Base-by-base conservation (phyloP, 495 filamentous ascomycete species). In the Lasiosphaeria ovina region DNA sequence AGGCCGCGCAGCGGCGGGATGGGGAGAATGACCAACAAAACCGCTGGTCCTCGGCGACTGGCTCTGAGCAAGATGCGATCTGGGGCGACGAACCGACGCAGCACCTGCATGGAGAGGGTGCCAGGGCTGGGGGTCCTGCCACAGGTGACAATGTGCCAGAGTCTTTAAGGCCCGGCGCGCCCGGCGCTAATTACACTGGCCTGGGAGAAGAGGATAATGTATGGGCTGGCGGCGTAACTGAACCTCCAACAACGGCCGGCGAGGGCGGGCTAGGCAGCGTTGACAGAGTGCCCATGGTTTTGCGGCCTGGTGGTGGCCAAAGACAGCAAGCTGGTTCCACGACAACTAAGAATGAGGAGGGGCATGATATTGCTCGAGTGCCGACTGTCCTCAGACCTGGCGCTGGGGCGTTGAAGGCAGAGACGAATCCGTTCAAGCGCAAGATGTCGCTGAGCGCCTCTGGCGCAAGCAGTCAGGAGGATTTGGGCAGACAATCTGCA, bases 391-490 rank as follows among this genome's bases (percentile, higher is more conserved):
- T 77, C 33, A 64, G 70, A 60, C 76, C 74, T 0, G 74, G 72
- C 55, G 67, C 57, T 51, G 70, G 62, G 17, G 65, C 63, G 4
- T 34, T 51, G 9, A 73, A 71, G 32, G 58, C 66, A 40, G 77
- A 80, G 58, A 83, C 80, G n/a, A 84, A 84, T 54, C 81, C 81
- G 3, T 84, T 81, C 69, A 79, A 79, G 61, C 74, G 76, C 36
- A 79, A 81, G 52, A 70, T 70, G 24, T 49, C 70, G 16, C 51
- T 64, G 44, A 64, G 62, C 16, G 59, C 48, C 9, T 62, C 55
- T 3, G 35, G 42, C 3, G 34, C 57, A 11, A 44, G 44, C 48
- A 35, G 54, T 33, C 50, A 51, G 34, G 45, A 44, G 6, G 44
- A 53, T 44, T 36, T 35, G 5, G 34, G 48, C 55, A 44, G 10